Evolutionary conservation across 768 basidiomycete genomes (phyloP).

Genomic region (Trametes meyenii): DNA sequence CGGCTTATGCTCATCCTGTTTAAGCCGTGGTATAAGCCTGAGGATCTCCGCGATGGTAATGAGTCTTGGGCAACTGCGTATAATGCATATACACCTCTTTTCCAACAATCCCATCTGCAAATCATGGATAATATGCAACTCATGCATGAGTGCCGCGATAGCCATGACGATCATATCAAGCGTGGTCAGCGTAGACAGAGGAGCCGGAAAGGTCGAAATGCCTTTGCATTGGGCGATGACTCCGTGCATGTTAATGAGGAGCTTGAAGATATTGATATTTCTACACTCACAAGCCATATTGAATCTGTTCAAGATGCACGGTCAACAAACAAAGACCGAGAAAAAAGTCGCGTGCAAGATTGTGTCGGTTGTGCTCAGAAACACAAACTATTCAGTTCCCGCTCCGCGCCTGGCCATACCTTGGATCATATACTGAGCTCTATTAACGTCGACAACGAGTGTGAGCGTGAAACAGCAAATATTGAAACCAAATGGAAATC

Average conservation of each 20-base stretch:
- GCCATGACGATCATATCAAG: slow-evolving; percentile 36
- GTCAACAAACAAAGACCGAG: too few species aligned
- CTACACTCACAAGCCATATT: not conserved
- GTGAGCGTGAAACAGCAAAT: not conserved
- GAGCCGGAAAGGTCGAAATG: not conserved
- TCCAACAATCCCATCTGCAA: not conserved
- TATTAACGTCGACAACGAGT: not conserved
- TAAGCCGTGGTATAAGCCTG: not conserved
- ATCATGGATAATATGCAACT: slow-evolving; percentile 46
- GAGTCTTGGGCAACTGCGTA: not conserved
- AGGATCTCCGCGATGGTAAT: not conserved
- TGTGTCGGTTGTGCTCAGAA: too few species aligned
- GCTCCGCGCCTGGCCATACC: not conserved
- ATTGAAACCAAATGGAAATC: not conserved
- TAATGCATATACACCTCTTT: not conserved
- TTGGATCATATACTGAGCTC: not conserved
- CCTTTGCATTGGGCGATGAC: not conserved
- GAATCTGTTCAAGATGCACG: too few species aligned
- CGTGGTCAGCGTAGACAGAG: slow-evolving; percentile 6
- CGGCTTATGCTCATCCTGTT: not conserved
- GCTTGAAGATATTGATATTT: not conserved
- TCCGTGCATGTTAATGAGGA: not conserved
- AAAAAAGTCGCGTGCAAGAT: too few species aligned
- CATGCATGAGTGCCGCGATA: slow-evolving; percentile 44
- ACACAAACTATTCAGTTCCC: too few species aligned